Base-by-base conservation (phyloP, 176 grass and related monocot genomes). In the Phragmites australis region DNA sequence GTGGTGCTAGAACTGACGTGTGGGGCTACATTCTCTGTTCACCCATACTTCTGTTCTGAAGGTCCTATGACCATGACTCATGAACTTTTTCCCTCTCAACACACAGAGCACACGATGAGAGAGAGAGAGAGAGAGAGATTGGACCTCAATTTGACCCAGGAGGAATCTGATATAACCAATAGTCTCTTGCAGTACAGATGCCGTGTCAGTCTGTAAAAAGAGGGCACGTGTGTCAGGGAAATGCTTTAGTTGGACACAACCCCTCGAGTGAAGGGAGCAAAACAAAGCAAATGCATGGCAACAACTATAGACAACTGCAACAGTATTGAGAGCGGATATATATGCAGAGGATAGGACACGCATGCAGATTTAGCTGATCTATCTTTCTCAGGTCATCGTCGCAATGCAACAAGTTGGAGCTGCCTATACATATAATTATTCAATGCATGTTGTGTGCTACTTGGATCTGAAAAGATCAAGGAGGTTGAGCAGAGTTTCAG, bases 111-210 rank as follows among this genome's bases (percentile, higher is more conserved):
- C 39, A 31, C 17, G 21, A 15, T 3, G 30, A 53, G 25, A 77
- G 58, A n/a, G 21, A 43, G 50, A 57, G 65, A 19, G 80, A 79
- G 79, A 85, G 84, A 74, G 81, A 72, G 77, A 79, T 81, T 87
- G 70, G 93, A 97, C 93, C 93, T 97, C 90, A 93, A 97, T 97
- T 93, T 97, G 93, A 81, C 86, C 73, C 72, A 90, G 83, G 59
- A 97, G 93, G 86, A 97, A 97, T 97, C 90, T 97, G 83, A 97
- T 93, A 79, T 97, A 97, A 81, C 93, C 93, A 93, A 97, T 93
- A 73, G 93, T 92, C 73, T 97, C 93, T 93, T 92, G 93, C 50
- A 97, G 86, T 85, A 97, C 93, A 76, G 93, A 97, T 51, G 93
- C 93, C 18, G 90, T 97, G 93, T 97, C 93, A 93, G 93, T 97